A percentile compares a stretch with the other conserved stretches of the same genome.
phyloP scores from a whole-genome alignment of 352 stramenopile species.

The Phytopythium ostracodes region DNA sequence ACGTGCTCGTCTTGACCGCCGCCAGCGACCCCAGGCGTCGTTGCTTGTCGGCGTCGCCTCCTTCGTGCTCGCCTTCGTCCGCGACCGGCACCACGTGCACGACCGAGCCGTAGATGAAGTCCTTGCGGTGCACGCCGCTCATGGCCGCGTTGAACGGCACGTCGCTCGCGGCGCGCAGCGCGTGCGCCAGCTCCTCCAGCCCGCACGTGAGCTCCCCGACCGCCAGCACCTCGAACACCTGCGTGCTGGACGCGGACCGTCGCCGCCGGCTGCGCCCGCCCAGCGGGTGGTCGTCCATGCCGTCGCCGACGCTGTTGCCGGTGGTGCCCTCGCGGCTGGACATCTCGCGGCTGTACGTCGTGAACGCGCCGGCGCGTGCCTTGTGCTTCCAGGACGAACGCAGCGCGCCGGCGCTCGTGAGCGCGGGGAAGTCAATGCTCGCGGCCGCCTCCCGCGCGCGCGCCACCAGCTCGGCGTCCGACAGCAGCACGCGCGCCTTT shows the following conservation, averaged over 20 bases:
- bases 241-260: background rate
- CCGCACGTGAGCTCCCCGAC: constrained; percentile 3
- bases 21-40: background rate
- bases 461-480: constrained; percentile 63
- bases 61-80: background rate
- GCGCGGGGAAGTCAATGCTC: constrained; percentile 16
- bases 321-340: background rate
- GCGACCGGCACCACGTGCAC: constrained; percentile 15
- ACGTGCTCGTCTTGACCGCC: constrained; percentile 25
- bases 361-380: constrained; percentile 2
- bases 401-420: constrained; percentile 2
- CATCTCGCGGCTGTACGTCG: constrained; percentile 5
- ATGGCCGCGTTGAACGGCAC: constrained; percentile 20
- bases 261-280: background rate
- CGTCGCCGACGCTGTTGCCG: background rate
- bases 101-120: constrained; percentile 24
- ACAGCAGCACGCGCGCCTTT: constrained; percentile 11
- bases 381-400: background rate
- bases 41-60: background rate
- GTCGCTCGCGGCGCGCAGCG: constrained; percentile 19
- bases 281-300: constrained; percentile 2
- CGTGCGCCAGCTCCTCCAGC: constrained; percentile 24
- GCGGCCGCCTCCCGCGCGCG: constrained; percentile 75
- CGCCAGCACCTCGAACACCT: constrained; percentile 2
- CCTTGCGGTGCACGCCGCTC: constrained; percentile 22